phyloP scores from a whole-genome alignment of 2,329 filamentous ascomycete genomes.

The Chaetomium sp. region DNA sequence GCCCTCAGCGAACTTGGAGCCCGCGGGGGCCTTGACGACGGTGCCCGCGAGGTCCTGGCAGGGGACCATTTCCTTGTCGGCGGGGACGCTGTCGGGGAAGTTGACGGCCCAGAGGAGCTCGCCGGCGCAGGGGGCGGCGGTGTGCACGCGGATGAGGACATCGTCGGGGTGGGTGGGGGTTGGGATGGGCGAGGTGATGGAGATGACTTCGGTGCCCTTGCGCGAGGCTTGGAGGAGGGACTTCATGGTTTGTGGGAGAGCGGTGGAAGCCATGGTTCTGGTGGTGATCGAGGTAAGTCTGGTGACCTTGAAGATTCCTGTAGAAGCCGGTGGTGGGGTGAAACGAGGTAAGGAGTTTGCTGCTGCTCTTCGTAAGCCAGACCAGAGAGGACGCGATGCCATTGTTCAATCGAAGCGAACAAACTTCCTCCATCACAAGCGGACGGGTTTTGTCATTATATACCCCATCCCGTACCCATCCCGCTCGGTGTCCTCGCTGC shows the following conservation, averaged over 20 bases:
- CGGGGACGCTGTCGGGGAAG: constrained; percentile 22
- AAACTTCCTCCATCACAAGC: too few species aligned
- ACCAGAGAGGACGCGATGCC: not conserved
- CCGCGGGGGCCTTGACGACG: constrained; percentile 27
- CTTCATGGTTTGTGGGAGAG: constrained; percentile 21
- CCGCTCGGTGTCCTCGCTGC: too few species aligned
- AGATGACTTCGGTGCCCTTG: constrained; percentile 25
- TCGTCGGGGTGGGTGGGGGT: constrained; percentile 23
- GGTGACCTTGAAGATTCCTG: not conserved
- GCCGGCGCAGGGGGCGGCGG: constrained; percentile 28
- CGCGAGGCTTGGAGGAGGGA: constrained; percentile 27
- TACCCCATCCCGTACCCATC: too few species aligned
- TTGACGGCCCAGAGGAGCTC: constrained; percentile 27
- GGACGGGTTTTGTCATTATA: too few species aligned
- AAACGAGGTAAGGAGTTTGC: not conserved
- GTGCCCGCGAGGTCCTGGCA: constrained; percentile 35
- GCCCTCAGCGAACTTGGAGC: constrained; percentile 29
- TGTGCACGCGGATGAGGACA: constrained; percentile 28
- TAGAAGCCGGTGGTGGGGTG: not conserved
- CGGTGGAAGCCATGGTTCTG: constrained; percentile 10
- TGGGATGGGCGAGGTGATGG: constrained; percentile 21
- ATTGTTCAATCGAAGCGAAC: not conserved
- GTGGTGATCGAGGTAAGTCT: not conserved
- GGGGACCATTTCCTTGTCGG: constrained; percentile 23
- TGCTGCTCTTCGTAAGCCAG: not conserved